phyloP scores from a whole-genome alignment of 116 monocot species.

The Cymodocea nodosa region DNA sequence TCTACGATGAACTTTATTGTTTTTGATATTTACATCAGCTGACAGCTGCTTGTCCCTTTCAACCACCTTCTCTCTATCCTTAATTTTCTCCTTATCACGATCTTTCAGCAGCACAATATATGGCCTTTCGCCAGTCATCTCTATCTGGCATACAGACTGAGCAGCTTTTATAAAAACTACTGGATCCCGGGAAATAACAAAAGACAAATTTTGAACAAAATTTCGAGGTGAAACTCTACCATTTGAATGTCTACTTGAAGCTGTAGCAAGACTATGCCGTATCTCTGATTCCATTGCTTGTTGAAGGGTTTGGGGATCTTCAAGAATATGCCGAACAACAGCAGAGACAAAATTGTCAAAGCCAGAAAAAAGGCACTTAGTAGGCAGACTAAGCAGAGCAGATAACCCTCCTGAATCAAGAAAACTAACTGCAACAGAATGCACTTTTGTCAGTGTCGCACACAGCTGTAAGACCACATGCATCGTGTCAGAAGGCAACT shows the following conservation, averaged over 20 bases:
- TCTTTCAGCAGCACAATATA: slow-evolving; percentile 92
- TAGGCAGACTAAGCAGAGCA: slow-evolving; percentile 75
- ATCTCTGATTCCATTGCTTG: slow-evolving; percentile 99
- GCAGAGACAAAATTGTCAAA: slow-evolving; percentile 77
- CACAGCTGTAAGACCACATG: slow-evolving; percentile 90
- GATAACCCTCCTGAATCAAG: slow-evolving; percentile 77
- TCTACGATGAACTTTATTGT: slow-evolving; percentile 59
- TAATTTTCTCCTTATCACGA: slow-evolving; percentile 76
- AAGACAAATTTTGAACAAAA: slow-evolving; percentile 84
- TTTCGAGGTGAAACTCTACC: slow-evolving; percentile 59
- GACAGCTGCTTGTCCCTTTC: slow-evolving; percentile 57
- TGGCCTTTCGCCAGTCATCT: slow-evolving; percentile 85
- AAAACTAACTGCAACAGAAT: slow-evolving; percentile 74
- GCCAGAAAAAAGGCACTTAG: slow-evolving; percentile 79
- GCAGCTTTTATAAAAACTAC: slow-evolving; percentile 81
- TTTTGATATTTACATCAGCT: slow-evolving; percentile 51
- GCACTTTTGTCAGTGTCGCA: slow-evolving; percentile 91
- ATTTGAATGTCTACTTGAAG: slow-evolving; percentile 68
- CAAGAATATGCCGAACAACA: slow-evolving; percentile 91
- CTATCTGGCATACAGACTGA: slow-evolving; percentile 81
- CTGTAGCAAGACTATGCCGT: slow-evolving; percentile 66
- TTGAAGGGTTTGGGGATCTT: slow-evolving; percentile 95
- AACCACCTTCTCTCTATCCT: slow-evolving; percentile 61
- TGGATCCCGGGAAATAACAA: slow-evolving; percentile 77
- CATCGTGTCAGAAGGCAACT: slow-evolving; percentile 86